phyloP scores from a whole-genome alignment of 495 filamentous ascomycete genomes.

The Pyrenopolyporus hunteri region DNA sequence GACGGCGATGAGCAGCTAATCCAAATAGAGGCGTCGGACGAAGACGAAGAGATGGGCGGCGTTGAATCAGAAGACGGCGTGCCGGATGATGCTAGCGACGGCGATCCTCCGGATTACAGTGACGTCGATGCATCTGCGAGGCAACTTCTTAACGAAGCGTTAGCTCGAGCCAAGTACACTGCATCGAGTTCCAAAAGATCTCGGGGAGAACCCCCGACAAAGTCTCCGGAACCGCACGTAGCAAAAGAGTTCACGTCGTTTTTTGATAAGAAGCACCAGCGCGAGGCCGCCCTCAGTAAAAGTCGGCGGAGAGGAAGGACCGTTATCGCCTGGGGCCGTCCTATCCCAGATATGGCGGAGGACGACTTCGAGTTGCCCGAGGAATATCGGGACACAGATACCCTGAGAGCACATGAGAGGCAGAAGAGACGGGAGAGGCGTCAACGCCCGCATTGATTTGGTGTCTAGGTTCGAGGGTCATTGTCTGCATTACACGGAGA shows the following conservation, averaged over 20 bases:
- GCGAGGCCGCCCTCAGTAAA: conserved; percentile 73
- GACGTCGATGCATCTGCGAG: conserved; percentile 76
- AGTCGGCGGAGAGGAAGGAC: conserved; percentile 62
- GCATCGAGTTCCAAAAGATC: conserved; percentile 32
- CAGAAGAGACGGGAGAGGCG: conserved; percentile 56
- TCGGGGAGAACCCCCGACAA: conserved; percentile 48
- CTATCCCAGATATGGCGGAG: conserved; percentile 73
- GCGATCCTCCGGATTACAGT: conserved; percentile 64
- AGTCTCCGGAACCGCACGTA: conserved; percentile 19
- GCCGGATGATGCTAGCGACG: conserved; percentile 47
- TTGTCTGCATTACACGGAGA: not conserved
- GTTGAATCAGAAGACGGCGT: conserved; percentile 40
- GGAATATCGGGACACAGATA: conserved; percentile 71
- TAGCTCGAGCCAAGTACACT: conserved; percentile 44
- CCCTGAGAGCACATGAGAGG: conserved; percentile 67
- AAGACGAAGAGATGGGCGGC: conserved; percentile 36
- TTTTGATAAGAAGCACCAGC: conserved; percentile 75
- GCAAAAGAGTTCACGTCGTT: conserved; percentile 81
- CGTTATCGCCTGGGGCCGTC: conserved; percentile 75
- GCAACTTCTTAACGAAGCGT: conserved; percentile 76
- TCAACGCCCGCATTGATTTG: conserved; percentile 39
- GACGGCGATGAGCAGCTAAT: conserved; percentile 26
- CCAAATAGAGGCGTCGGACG: conserved; percentile 31
- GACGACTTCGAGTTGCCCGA: conserved; percentile 75
- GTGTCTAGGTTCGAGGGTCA: not conserved